These are phyloP conservation scores for Tolypocladium capitatum DNA, from an alignment of 2,329 filamentous ascomycete genomes.

Conservation along the genomic window DNA sequence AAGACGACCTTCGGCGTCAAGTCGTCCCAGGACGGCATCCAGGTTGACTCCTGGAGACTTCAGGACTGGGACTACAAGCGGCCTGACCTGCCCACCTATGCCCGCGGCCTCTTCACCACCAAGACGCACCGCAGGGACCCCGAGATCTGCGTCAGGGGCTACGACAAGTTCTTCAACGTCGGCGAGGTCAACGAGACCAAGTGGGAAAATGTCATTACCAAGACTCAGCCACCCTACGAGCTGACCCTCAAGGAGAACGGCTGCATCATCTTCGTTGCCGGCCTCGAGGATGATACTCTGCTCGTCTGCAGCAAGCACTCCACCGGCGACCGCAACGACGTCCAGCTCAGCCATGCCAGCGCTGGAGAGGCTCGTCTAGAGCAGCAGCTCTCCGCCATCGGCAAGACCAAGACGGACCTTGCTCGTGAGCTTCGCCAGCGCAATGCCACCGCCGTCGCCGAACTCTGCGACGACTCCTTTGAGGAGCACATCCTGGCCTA, in stretches of 20 bases:
- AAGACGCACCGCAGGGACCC: slow-evolving; percentile 46
- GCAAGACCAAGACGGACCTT: slow-evolving; percentile 67
- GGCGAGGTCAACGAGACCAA: slow-evolving; percentile 68
- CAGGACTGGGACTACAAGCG: slow-evolving; percentile 96
- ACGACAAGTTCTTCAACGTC: slow-evolving; percentile 98
- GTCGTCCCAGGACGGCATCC: slow-evolving; percentile 47
- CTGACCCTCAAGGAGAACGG: slow-evolving; percentile 96
- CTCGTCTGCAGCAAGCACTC: slow-evolving; percentile 99
- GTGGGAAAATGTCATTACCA: slow-evolving; percentile 64
- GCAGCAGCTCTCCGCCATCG: slow-evolving; percentile 61
- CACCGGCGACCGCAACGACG: slow-evolving; percentile 64
- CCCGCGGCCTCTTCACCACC: slow-evolving; percentile 87
- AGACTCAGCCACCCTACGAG: slow-evolving; percentile 82
- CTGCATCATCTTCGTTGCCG: slow-evolving; percentile 97
- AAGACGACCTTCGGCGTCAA: slow-evolving; percentile 64
- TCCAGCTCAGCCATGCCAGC: slow-evolving; percentile 64
- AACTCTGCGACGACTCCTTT: slow-evolving; percentile 90
- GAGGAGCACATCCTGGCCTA: slow-evolving; percentile 96
- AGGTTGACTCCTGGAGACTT: slow-evolving; percentile 84
- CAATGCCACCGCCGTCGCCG: slow-evolving; percentile 89
- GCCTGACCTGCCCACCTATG: slow-evolving; percentile 73
- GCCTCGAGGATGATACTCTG: slow-evolving; percentile 75
- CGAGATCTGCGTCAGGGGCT: slow-evolving; percentile 79
- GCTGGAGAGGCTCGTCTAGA: slow-evolving; percentile 76
- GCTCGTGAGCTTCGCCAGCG: slow-evolving; percentile 61